A percentile compares a stretch with the other conserved stretches of the same genome.
phyloP scores from a whole-genome alignment of 805 yeast genomes.

The Ogataea haglerorum region DNA sequence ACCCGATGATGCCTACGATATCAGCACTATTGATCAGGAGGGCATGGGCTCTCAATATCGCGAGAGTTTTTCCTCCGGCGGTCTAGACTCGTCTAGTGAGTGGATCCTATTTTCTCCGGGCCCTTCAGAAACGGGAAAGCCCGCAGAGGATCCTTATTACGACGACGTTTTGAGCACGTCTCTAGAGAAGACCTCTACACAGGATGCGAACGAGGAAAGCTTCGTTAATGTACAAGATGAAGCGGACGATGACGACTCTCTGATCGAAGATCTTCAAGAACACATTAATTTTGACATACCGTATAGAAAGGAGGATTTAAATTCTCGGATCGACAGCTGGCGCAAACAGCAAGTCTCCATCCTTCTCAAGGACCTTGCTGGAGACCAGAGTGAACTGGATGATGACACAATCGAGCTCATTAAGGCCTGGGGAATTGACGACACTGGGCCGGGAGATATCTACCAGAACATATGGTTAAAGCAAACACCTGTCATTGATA shows the following conservation, averaged over 20 bases:
- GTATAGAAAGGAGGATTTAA: constrained; percentile 24
- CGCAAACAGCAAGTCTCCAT: constrained; percentile 28
- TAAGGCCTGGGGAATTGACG: constrained; percentile 33
- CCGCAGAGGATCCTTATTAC: constrained; percentile 14
- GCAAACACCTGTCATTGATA: not conserved
- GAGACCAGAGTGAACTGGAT: constrained; percentile 11
- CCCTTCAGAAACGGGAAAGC: constrained; percentile 12
- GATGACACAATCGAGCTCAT: constrained; percentile 26
- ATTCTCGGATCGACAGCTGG: constrained; percentile 31
- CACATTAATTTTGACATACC: constrained; percentile 18
- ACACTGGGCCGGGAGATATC: constrained; percentile 4
- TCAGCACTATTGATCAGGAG: not conserved
- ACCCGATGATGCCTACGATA: not conserved
- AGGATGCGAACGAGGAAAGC: constrained; percentile 14
- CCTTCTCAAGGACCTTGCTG: constrained; percentile 21
- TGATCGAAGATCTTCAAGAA: constrained; percentile 27
- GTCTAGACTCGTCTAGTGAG: constrained; percentile 25
- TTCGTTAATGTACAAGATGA: constrained; percentile 21
- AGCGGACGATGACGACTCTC: constrained; percentile 27
- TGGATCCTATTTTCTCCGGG: constrained; percentile 33
- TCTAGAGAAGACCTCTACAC: constrained; percentile 14
- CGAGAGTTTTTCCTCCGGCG: constrained; percentile 13
- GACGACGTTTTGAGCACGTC: constrained; percentile 28
- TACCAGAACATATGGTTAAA: not conserved
- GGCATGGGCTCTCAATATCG: not conserved